A percentile compares a stretch with the other conserved stretches of the same genome.
Conservation (phyloP, 495 filamentous ascomycete species). For the Aspergillus panamensis region DNA sequence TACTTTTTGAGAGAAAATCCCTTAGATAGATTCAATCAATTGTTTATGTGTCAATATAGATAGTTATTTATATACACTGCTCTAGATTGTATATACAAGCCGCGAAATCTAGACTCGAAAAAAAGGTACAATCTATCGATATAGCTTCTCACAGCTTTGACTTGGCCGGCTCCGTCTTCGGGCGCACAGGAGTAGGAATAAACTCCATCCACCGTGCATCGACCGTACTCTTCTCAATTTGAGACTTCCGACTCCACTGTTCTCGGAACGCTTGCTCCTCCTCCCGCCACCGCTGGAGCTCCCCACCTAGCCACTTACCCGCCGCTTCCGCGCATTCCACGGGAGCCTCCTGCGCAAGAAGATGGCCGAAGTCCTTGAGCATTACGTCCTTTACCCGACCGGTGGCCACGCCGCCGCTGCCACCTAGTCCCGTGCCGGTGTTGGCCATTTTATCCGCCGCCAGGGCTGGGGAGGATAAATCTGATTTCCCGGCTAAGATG, state of each 20-base stretch:
- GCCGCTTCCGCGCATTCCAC: conserved; percentile 60
- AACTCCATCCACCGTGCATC: conserved; percentile 53
- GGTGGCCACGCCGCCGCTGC: conserved; percentile 48
- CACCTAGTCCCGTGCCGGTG: conserved; percentile 47
- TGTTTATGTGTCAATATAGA: no score
- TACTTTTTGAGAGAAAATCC: no score
- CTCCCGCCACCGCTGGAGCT: conserved; percentile 60
- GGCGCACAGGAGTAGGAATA: conserved; percentile 43
- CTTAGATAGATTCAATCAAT: no score
- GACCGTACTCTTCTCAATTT: conserved; percentile 56
- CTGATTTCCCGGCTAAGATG: conserved; percentile 66
- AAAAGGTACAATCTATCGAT: background rate
- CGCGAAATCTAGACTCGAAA: background rate
- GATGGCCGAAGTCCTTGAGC: conserved; percentile 67
- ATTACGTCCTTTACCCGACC: conserved; percentile 68
- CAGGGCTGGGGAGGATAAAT: conserved; percentile 54
- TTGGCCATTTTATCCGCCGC: conserved; percentile 42
- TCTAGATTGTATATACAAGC: conserved; percentile 17
- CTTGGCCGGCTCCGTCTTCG: conserved; percentile 28
- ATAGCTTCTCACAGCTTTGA: conserved; percentile 34
- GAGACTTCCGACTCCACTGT: conserved; percentile 49
- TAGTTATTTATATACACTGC: background rate
- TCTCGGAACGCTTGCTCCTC: conserved; percentile 58
- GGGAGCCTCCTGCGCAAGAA: conserved; percentile 79
- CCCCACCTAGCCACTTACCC: conserved; percentile 57